These are phyloP conservation scores for Monilinia aucupariae DNA, from an alignment of 2,329 filamentous ascomycete species.

Conservation along the genomic window DNA sequence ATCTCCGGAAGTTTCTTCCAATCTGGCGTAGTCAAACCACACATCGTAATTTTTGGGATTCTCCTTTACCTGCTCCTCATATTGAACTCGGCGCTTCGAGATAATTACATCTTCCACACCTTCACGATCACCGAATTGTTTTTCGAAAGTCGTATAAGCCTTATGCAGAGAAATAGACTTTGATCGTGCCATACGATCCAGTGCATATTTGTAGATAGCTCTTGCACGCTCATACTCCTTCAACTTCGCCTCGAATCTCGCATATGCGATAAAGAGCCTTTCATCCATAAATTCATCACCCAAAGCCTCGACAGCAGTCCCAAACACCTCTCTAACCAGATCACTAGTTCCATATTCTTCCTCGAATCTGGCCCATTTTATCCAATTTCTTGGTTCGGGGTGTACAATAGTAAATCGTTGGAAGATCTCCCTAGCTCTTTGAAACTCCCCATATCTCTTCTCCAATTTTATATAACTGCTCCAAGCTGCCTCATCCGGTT, in stretches of 20 bases:
- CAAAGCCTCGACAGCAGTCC: slow-evolving; percentile 77
- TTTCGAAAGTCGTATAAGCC: slow-evolving; percentile 94
- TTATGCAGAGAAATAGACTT: slow-evolving; percentile 83
- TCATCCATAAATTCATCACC: slow-evolving; percentile 96
- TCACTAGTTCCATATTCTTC: slow-evolving; percentile 93
- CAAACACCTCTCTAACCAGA: slow-evolving; percentile 85
- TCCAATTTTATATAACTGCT: slow-evolving; percentile 94
- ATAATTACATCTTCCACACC: slow-evolving; percentile 93
- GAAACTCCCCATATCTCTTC: slow-evolving; percentile 89
- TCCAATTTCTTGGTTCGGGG: slow-evolving; percentile 93
- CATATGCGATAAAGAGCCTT: slow-evolving; percentile 89
- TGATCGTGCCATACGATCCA: slow-evolving; percentile 85
- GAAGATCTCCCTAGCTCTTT: slow-evolving; percentile 85
- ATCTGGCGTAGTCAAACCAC: slow-evolving; percentile 90
- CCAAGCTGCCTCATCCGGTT: slow-evolving; percentile 94
- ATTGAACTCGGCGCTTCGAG: slow-evolving; percentile 87
- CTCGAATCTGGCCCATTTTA: slow-evolving; percentile 97
- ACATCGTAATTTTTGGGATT: slow-evolving; percentile 95
- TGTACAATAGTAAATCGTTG: slow-evolving; percentile 87
- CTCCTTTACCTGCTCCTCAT: slow-evolving; percentile 89
- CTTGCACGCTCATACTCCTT: slow-evolving; percentile 92
- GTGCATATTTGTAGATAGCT: slow-evolving; percentile 93
- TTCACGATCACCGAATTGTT: slow-evolving; percentile 90
- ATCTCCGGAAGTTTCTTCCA: slow-evolving; percentile 84
- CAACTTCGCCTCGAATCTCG: slow-evolving; percentile 88